Base-by-base conservation (phyloP, 768 basidiomycete genomes). In the Lentinula boryana region DNA sequence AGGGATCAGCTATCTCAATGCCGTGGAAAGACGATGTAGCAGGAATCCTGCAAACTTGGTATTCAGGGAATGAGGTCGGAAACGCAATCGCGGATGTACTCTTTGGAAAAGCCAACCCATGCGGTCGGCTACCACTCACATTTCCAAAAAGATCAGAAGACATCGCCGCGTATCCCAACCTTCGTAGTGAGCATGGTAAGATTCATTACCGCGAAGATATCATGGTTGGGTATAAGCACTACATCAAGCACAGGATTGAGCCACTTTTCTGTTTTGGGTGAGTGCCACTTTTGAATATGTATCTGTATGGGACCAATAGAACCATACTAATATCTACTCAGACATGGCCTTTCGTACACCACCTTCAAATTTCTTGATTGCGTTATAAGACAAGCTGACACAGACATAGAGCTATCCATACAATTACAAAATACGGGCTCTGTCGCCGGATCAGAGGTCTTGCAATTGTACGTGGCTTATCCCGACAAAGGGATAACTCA, bases 301-400 rank as follows among this genome's bases (percentile, higher is more conserved):
- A 60, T 59, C 31, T 16, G 40, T 41, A 50, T 56, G 27, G 27
- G 27, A 27, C 12, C 23, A 56, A 38, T 65, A n/a, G 64, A 46
- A 10, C 2, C 27, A 60, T 27, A 56, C n/a, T 21, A 18, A 59
- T 18, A 21, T 13, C 3, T 4, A 44, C 18, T 21, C 49, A 89
- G 88, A 3, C 83, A 79, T 64, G 90, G 91, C 31, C 74, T 91
- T 9, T 91, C 89, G 0, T 93, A 92, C 71, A 91, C 90, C 4
- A 80, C 76, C 1, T 93, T 92, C 68, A 68, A 71, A 2, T 77
- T 86, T 41, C 79, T 79, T 0, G 72, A 83, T 56, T 68, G 88
- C 6, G 61, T 65, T 1, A 67, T 85, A 32, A 72, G 1, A 74
- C 16, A 70, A 64, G 50, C 63, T 64, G 31, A 63, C 69, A 36